Base-by-base conservation (phyloP, 2,329 filamentous ascomycete species). In the Alternaria conjuncta region DNA sequence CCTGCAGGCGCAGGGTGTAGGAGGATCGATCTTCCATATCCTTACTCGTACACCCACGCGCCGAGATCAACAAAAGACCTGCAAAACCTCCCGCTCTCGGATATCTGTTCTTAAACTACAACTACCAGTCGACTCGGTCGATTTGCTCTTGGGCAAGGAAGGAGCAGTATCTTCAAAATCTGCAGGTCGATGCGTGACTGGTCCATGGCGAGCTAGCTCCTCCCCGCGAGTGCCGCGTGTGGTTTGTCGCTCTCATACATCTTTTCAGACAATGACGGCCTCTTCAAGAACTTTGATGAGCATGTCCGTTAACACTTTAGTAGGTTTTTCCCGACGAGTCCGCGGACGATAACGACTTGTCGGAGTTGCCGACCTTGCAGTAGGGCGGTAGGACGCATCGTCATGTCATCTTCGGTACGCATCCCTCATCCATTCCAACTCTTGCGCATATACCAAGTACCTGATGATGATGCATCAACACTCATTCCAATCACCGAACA, bases 211-310 rank as follows among this genome's bases (percentile, higher is more conserved):
- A 46, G 54, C 54, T 46, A 47, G 54, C 43, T 45, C 18, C 54
- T 44, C 18, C 28, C 54, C 54, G 43, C 43, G 44, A 46, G 12
- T 47, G 41, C 54, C 43, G 43, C 28, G 13, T 47, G 43, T 30
- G 54, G 43, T 46, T 32, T 45, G 54, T 56, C 54, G 54, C 25
- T 30, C 54, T 47, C 54, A 47, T 56, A 56, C 54, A 56, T 47
- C 6, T 44, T 23, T 23, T 12, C 13, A n/a, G 10, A 15, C 18
- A 6, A 11, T 44, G 32, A 26, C 6, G n/a, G 21, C 6, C n/a
- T 12, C 8, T 47, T 15, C 9, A 11, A 12, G 18, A 4, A 23
- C 26, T 20, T 23, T n/a, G 26, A 32, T 23, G 15, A 36, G 18
- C 28, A 28, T 23, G 12, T 12, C 11, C 6, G 20, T 28, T 49